Evolutionary conservation across 148 eudicot genomes (phyloP), one percentile per base, ranked within the genome.

Genomic region (Rhododendron molle): DNA sequence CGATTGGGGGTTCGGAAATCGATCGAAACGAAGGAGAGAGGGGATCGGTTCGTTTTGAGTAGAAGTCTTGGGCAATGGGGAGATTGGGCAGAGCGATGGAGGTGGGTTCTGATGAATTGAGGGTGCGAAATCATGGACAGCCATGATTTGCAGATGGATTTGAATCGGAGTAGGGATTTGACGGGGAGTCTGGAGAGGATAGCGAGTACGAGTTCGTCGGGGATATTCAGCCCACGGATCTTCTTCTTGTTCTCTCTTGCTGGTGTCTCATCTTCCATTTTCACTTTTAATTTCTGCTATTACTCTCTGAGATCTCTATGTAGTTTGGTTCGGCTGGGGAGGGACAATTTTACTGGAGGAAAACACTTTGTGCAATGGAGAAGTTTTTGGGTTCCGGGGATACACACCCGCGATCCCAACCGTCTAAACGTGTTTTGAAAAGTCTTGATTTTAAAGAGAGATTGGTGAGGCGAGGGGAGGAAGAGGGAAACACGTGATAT

Each of bases 101-200:
- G 82, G 40, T 79, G 82, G 40, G 82, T 12, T 44, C 23, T 79
- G 60, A 79, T 46, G 82, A 79, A 79, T 9, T n/a, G 13, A 13
- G 82, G 82, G 60, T 49, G 49, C 20, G 82, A 8, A 23, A 79
- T 79, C 1, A 79, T 44, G 82, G 82, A 43, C 8, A 10, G 82
- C 60, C 60, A 79, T 47, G 82, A 79, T 79, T 79, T 79, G 60
- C 30, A 79, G 32, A 79, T 14, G 82, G 34, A 79, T 7, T 21
- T 46, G 82, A 26, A 79, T 7, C 20, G 82, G 82, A 79, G 32
- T 4, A 79, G 5, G 82, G 54, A 40, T 28, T 79, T 11, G 56
- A 79, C 50, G 82, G 82, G 82, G 32, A 79, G 82, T 26, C 82
- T 43, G 7, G 56, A n/a, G 18, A 79, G 82, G 82, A 79, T 79